Evolutionary conservation across 345 rosid species (phyloP).

Genomic region (Lepidium sativum): DNA sequence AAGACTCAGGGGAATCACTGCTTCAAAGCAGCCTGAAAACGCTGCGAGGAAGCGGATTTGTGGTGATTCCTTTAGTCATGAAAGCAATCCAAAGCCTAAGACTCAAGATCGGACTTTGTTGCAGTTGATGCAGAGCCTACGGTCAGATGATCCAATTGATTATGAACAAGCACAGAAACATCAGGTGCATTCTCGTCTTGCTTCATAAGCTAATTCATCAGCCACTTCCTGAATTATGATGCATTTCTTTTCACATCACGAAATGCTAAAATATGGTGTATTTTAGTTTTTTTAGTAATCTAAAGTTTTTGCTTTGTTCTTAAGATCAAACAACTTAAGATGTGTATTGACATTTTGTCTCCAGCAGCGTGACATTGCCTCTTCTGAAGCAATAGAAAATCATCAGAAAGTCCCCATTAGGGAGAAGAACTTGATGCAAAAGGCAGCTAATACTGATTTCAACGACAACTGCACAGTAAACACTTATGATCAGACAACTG

Average conservation of each 20-base stretch:
- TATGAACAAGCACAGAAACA: constrained; percentile 29
- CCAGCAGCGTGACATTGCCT: constrained; percentile 31
- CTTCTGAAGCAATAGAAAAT: constrained; percentile 30
- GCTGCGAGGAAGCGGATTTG: constrained; percentile 3
- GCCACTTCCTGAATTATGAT: not conserved
- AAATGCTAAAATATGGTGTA: not conserved
- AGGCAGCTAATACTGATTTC: not conserved
- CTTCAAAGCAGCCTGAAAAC: not conserved
- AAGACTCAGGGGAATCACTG: not conserved
- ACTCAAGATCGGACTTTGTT: constrained; percentile 27
- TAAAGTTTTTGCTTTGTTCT: not conserved
- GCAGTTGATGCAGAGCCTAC: constrained; percentile 37
- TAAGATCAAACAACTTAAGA: not conserved
- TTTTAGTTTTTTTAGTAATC: not conserved
- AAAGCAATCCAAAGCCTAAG: constrained; percentile 8
- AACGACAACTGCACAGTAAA: constrained; percentile 1
- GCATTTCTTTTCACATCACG: not conserved
- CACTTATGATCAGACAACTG: constrained; percentile 17
- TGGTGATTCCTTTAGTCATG: not conserved
- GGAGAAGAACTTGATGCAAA: constrained; percentile 39
- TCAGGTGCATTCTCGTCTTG: constrained; percentile 15
- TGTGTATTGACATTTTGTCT: not conserved
- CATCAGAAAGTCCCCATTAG: constrained; percentile 39
- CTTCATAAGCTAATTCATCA: not conserved
- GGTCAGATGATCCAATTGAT: constrained; percentile 39